Evolutionary conservation across 768 basidiomycete species (phyloP), one percentile per base, ranked within the genome.

Genomic region (Amanita pallidorosea): DNA sequence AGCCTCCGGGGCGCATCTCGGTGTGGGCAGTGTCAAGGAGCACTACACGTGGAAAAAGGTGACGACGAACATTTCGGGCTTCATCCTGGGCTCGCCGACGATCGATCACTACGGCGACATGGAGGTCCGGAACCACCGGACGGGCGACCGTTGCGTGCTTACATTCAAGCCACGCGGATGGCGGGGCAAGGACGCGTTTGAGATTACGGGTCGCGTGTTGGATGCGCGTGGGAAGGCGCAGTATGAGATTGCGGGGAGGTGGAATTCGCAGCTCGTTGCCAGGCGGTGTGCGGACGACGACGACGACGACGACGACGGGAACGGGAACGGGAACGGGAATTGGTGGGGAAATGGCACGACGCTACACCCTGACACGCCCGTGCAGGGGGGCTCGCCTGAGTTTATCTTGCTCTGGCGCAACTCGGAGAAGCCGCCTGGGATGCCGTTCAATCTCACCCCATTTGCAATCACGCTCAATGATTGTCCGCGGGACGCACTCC

Each of bases 1-100:
- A 57, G 76, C 76, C 1, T 68, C 66, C 18, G 40, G 22, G n/a
- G 69, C 69, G 1, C 62, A 62, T 40, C 55, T 57, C 9, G 61
- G 69, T 12, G 60, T 68, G 53, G 75, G 75, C 37, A 80, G 79
- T 58, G 84, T 88, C 0, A 67, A 84, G 4, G 94, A 98, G 62
- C 94, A 97, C 64, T 98, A 89, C 62, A 86, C 80, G 40, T 95
- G 91, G 91, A 92, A 92, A 68, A 95, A 95, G 64, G 92, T 94
- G 29, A 91, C 87, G 9, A 91, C 88, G 34, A 87, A 80, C 53
- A 76, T 95, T 7, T 93, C 91, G 5, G 92, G 92, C 13, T 97
- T 98, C 62, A 93, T 98, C 55, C 72, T 95, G 18, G 95, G 95
- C 4, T 79, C 75, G 20, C 88, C 88, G 5, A 84, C 83, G 29